phyloP scores from a whole-genome alignment of 108 stramenopile genomes.

The Cylindrotheca fusiformis region DNA sequence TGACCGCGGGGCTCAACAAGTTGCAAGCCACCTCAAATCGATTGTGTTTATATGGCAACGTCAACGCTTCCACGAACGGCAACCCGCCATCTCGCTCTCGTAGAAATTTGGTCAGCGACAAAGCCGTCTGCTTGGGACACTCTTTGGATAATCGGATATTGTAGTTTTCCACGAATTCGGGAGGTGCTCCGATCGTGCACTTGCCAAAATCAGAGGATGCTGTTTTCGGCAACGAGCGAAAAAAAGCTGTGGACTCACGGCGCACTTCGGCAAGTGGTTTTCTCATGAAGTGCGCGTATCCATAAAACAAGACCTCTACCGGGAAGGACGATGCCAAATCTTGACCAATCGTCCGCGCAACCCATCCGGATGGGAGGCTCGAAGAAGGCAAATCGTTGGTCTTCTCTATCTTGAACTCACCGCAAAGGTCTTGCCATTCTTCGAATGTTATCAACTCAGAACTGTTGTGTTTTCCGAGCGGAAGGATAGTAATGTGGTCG shows the following conservation, averaged over 20 bases:
- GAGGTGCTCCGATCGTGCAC: conserved; percentile 65
- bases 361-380: conserved; percentile 22
- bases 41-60: conserved; percentile 50
- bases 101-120: conserved; percentile 52
- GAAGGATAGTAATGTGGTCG: conserved; percentile 80
- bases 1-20: conserved; percentile 47
- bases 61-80: conserved; percentile 76
- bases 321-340: conserved; percentile 11
- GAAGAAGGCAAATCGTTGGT: conserved; percentile 19
- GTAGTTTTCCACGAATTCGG: conserved; percentile 78
- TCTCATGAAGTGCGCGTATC: conserved; percentile 58
- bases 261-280: conserved; percentile 65
- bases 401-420: neutral
- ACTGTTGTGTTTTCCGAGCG: conserved; percentile 30
- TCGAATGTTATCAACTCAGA: conserved; percentile 1
- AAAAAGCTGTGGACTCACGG: conserved; percentile 68
- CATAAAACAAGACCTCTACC: conserved; percentile 64
- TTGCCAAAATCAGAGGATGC: conserved; percentile 8
- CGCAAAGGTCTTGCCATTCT: neutral
- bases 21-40: conserved; percentile 86
- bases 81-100: conserved; percentile 74
- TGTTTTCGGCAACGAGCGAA: conserved; percentile 30
- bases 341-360: conserved; percentile 57
- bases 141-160: conserved; percentile 55
- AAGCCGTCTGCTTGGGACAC: conserved; percentile 38